Evolutionary conservation across 805 yeast species (phyloP), one percentile per base, ranked within the genome.

Genomic region (Clavispora phyllophila): DNA sequence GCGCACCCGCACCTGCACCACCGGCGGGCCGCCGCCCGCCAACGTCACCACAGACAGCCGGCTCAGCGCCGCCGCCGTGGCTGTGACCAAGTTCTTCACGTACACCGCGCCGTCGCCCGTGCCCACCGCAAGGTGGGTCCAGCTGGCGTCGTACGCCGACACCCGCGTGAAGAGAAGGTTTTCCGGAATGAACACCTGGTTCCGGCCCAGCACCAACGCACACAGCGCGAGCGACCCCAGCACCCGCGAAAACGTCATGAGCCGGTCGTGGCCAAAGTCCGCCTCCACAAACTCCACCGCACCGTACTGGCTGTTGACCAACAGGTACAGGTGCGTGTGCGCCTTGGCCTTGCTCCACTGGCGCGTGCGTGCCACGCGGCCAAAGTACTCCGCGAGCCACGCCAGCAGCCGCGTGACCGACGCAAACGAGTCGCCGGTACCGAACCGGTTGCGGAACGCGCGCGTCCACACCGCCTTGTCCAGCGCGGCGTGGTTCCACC

Each of bases 381-480:
- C 56, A 31, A 73, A 62, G 50, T 75, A 66, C 53, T 78, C 83
- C 38, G 56, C 53, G 41, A 70, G 59, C 78, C 80, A 78, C n/a
- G 48, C 46, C n/a, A 42, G 47, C 3, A 75, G 65, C n/a, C 72
- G 58, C 2, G 76, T 60, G 10, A 73, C 57, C 5, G 76, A 64
- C 4, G 81, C 70, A 46, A 78, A 77, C 6, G 49, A 44, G 1
- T 41, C 53, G 26, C 52, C 62, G 3, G 66, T 61, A 1, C 68
- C 66, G 47, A 73, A 73, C 37, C 64, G 60, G 26, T 58, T 48
- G 25, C 56, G 55, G 49, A 77, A 77, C 6, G 77, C 68, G 29
- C 62, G 65, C 46, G 60, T 58, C 82, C 82, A 78, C 20, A 76
- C 69, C 9, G 62, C 57, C 42, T 68, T 65, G 50, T 76, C 76